phyloP scores from a whole-genome alignment of 1,284 basidiomycete genomes.

The Lignosus rhinocerotis region DNA sequence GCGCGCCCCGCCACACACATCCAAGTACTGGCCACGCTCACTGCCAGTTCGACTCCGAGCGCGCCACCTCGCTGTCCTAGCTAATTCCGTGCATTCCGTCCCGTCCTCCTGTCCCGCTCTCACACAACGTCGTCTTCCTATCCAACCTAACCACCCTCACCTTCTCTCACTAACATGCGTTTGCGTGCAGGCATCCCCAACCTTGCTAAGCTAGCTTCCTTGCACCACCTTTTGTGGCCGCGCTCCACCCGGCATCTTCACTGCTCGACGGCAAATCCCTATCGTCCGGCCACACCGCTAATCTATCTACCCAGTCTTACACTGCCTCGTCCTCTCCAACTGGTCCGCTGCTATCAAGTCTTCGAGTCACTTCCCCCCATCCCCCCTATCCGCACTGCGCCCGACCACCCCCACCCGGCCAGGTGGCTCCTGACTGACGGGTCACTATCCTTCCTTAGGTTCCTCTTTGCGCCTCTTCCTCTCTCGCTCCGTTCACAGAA shows the following conservation, averaged over 20 bases:
- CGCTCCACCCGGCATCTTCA: conserved; percentile 19
- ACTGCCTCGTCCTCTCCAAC: background rate
- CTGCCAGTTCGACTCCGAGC: background rate
- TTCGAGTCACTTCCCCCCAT: conserved; percentile 1
- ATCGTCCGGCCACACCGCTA: conserved; percentile 5
- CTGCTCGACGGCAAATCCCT: conserved; percentile 3
- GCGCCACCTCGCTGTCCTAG: conserved; percentile 2
- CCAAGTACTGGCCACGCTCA: background rate
- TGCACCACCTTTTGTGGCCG: conserved; percentile 1
- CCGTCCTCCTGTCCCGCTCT: conserved; percentile 9
- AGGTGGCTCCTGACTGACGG: conserved; percentile 10
- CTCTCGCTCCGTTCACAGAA: background rate
- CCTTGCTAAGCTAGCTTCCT: background rate
- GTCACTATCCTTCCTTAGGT: background rate
- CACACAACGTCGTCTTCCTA: conserved; percentile 3
- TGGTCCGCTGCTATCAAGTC: background rate
- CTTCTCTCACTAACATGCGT: conserved; percentile 8
- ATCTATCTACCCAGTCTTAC: background rate
- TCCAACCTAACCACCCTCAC: conserved; percentile 5
- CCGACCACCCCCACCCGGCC: conserved; percentile 11
- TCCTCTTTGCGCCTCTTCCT: background rate
- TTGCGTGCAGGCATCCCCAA: conserved; percentile 10
- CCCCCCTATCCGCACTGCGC: background rate
- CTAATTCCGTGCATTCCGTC: conserved; percentile 12
- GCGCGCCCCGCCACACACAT: background rate